Percentiles rank a stretch among this genome's conserved stretches.
Evolutionary conservation across 768 basidiomycete species (phyloP).

Genomic region (Mrakia hoshinonis): DNA sequence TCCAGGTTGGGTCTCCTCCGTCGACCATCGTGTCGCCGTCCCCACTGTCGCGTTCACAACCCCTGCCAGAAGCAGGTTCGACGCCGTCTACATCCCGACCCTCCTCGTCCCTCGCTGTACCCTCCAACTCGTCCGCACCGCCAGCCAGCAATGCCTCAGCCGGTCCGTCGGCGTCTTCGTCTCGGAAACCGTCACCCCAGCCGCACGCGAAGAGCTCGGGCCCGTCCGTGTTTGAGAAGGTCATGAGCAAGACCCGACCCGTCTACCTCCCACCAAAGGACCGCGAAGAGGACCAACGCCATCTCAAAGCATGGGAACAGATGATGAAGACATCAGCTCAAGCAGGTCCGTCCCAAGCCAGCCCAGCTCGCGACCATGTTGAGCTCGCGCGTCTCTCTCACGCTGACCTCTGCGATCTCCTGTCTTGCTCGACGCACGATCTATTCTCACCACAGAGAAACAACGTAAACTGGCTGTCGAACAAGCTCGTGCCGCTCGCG

Average conservation of each 20-base stretch:
- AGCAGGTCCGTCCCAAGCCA: background rate
- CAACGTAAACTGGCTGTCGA: background rate
- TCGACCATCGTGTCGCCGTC: background rate
- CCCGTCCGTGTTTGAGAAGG: slow-evolving; percentile 13
- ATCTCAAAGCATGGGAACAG: slow-evolving; percentile 16
- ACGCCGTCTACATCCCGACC: background rate
- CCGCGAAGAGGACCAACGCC: slow-evolving; percentile 21
- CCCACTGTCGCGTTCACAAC: background rate
- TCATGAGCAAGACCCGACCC: slow-evolving; percentile 14
- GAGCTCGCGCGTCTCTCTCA: background rate
- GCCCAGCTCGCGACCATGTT: no score
- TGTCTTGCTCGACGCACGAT: background rate
- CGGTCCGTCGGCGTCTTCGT: background rate
- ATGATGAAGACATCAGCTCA: slow-evolving; percentile 19
- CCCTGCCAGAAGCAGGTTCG: background rate
- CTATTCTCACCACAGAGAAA: background rate
- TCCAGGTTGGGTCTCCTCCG: background rate
- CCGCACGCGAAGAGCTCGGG: background rate
- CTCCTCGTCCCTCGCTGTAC: background rate
- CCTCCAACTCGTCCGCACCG: background rate
- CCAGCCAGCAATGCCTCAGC: background rate
- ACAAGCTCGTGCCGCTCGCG: background rate
- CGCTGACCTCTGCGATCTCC: background rate
- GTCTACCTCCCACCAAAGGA: slow-evolving; percentile 22
- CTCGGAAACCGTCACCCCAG: background rate